Conservation (phyloP, 495 filamentous ascomycete species). For the Arthonia radiata region DNA sequence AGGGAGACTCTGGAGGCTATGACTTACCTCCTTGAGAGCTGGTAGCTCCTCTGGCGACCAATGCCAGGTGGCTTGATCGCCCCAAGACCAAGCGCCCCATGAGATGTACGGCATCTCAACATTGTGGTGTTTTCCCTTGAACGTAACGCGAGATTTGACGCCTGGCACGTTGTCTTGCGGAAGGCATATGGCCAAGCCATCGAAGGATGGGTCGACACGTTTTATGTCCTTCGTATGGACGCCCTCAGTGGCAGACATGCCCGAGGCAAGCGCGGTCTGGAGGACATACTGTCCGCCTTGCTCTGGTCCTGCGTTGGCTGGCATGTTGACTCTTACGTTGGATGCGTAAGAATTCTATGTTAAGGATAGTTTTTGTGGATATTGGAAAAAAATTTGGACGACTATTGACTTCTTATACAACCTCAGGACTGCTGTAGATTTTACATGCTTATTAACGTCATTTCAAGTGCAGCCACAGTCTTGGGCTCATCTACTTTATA, state of each 20-base stretch:
- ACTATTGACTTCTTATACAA: no score
- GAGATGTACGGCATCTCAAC: slow-evolving; percentile 13
- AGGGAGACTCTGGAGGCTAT: no score
- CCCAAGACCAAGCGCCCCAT: slow-evolving; percentile 19
- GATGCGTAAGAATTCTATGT: no score
- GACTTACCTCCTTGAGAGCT: slow-evolving; percentile 10
- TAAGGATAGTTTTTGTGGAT: no score
- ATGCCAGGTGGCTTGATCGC: slow-evolving; percentile 17
- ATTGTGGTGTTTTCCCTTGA: slow-evolving; percentile 6
- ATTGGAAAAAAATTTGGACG: no score
- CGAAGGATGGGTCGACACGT: slow-evolving; percentile 6
- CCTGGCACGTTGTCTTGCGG: slow-evolving; percentile 6
- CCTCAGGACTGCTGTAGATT: no score
- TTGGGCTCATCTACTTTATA: no score
- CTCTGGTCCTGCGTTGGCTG: no score
- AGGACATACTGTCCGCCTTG: slow-evolving; percentile 16
- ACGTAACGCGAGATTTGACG: slow-evolving; percentile 2
- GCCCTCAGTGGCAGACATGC: slow-evolving; percentile 15
- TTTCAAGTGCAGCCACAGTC: no score
- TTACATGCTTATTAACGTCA: no score
- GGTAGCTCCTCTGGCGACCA: slow-evolving; percentile 13
- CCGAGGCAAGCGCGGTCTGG: slow-evolving; percentile 15
- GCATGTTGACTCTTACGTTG: no score
- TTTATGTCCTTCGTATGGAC: slow-evolving; percentile 12
- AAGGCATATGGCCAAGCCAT: slow-evolving; percentile 3